Base-by-base conservation (phyloP, 208 protist genomes). In the Trypanosoma lewisi region DNA sequence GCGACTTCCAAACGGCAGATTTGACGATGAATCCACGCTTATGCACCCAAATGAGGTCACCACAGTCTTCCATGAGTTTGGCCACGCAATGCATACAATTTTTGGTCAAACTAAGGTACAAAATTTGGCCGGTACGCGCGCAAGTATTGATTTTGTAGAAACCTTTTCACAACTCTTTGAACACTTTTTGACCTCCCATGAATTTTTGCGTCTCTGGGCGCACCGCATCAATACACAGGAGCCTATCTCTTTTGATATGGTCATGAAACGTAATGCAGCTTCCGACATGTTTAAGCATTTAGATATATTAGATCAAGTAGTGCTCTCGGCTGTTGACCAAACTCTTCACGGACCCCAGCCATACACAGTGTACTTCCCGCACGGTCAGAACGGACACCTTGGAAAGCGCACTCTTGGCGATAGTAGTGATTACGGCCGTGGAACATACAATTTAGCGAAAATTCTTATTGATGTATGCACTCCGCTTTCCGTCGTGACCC, bases 51-150 rank as follows among this genome's bases (percentile, higher is more conserved):
- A 77, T 63, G 91, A 98, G 76, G 91, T 97, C 8, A 91, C 78
- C 17, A 97, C 95, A 2, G 62, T 96, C 7, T 97, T 98, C 58
- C 95, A 98, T 73, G 95, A 98, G 72, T 96, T 97, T 55, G 95
- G 95, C 16, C 95, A 98, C 63, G 85, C 89, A 9, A 84, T 97
- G 83, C 93, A 97, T 74, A 95, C 91, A 39, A 95, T 97, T 56
- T 95, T 97, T 87, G 89, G 87, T 14, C 88, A 96, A 74, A 97
- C 92, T 4, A 75, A 79, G 30, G 91, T 95, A 51, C 94, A 97
- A 72, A 96, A 96, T 78, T 71, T 97, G 30, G 84, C 94, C 27
- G 94, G 94, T 44, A 97, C 94, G 0, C 88, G 93, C 61, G 70
- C 79, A 6, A 93, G 84, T 76, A 91, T 97, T 62, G 94, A 97